phyloP scores from a whole-genome alignment of 169 alveolate genomes.

The Plasmodium ovale region DNA sequence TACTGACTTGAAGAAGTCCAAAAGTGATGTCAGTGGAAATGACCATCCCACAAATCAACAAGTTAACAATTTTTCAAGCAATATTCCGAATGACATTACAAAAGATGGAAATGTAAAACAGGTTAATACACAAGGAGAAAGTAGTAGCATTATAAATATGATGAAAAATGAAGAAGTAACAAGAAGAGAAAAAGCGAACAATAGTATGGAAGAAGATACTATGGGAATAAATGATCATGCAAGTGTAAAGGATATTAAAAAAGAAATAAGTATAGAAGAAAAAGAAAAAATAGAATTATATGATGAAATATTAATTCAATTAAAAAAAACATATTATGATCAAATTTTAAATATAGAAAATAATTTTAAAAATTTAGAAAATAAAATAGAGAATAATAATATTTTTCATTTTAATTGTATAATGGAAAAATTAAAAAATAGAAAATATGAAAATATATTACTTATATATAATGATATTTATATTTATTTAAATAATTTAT shows the following conservation, averaged over 20 bases:
- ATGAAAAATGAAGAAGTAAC: neutral
- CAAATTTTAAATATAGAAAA: constrained; percentile 52
- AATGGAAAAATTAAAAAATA: constrained; percentile 38
- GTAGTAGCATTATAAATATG: neutral
- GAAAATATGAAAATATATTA: constrained; percentile 34
- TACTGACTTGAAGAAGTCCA: neutral
- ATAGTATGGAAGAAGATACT: neutral
- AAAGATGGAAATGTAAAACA: neutral
- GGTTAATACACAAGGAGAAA: neutral
- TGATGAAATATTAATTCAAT: constrained; percentile 32
- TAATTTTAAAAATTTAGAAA: constrained; percentile 59
- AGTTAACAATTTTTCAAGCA: too few species aligned
- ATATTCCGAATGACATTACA: too few species aligned
- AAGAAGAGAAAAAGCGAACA: too few species aligned
- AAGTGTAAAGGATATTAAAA: neutral
- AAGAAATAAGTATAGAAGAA: neutral
- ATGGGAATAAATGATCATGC: neutral
- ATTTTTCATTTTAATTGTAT: constrained; percentile 52
- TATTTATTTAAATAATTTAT: constrained; percentile 42
- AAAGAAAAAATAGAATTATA: constrained; percentile 23
- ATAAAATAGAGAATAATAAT: constrained; percentile 58
- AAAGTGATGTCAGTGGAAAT: too few species aligned
- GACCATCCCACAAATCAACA: too few species aligned
- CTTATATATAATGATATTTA: constrained; percentile 43
- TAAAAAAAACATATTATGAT: constrained; percentile 19